Conservation (phyloP, 129 eudicot genomes). For the Erigeron canadensis region DNA sequence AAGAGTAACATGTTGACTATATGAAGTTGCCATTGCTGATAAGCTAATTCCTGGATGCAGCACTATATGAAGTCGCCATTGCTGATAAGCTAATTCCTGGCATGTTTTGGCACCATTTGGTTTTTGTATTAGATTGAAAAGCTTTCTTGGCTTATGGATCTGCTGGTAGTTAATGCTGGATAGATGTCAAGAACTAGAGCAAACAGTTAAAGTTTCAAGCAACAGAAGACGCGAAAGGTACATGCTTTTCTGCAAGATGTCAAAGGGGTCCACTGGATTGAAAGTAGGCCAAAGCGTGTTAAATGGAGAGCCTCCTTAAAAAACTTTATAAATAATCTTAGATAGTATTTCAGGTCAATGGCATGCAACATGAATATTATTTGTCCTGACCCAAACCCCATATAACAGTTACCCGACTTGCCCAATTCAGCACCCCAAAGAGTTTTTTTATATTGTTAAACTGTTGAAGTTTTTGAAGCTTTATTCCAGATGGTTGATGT, state of each 20-base stretch:
- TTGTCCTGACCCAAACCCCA: not conserved
- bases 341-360: not conserved
- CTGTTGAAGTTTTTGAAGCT: slow-evolving; percentile 14
- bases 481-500: slow-evolving; percentile 78
- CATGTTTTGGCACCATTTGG: not conserved
- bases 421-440: not conserved
- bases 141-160: no score
- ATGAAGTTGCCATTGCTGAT: no score
- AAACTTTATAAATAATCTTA: not conserved
- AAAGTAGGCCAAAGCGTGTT: not conserved
- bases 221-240: slow-evolving; percentile 88
- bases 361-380: not conserved
- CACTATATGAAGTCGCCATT: no score
- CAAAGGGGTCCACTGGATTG: not conserved
- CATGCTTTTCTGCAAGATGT: slow-evolving; percentile 4
- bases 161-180: slow-evolving; percentile 69
- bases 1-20: no score
- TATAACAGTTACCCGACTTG: not conserved
- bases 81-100: slow-evolving; percentile 82
- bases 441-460: not conserved
- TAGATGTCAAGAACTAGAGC: slow-evolving; percentile 78
- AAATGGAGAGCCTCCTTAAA: not conserved
- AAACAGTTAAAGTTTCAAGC: slow-evolving; percentile 95
- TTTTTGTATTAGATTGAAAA: not conserved
- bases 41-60: no score